Evolutionary conservation across 2,329 filamentous ascomycete species (phyloP).

Genomic region (Botrytis porri): DNA sequence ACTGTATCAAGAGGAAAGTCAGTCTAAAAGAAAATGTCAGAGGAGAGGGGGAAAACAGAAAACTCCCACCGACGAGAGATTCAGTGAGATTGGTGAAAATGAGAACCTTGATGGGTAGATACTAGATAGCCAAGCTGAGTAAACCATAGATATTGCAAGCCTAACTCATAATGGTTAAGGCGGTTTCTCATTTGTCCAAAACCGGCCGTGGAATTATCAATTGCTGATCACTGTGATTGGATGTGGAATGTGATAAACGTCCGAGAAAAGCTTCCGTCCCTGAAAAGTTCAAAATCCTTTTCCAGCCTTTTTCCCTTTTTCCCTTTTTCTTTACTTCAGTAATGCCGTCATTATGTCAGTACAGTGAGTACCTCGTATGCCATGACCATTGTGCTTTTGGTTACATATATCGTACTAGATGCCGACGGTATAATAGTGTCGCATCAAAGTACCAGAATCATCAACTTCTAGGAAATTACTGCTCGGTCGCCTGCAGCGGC

Average conservation of each 20-base stretch:
- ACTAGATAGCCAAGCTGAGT: not conserved
- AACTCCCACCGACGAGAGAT: not conserved
- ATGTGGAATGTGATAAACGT: not conserved
- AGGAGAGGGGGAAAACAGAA: not conserved
- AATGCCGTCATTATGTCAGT: not conserved
- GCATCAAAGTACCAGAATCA: not conserved
- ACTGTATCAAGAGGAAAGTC: not conserved
- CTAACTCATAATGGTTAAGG: not conserved
- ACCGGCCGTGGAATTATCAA: not conserved
- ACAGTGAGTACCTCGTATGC: not conserved
- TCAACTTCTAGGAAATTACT: not conserved
- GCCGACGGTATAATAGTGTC: not conserved
- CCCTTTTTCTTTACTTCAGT: not conserved
- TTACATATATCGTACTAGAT: not conserved
- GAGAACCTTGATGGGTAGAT: conserved; percentile 15
- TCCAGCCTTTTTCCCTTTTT: not conserved
- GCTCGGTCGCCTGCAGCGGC: not conserved
- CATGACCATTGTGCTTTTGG: not conserved
- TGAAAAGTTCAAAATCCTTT: not conserved
- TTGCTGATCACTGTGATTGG: not conserved
- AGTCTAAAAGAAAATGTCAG: not conserved
- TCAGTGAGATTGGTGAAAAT: not conserved
- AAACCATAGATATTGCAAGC: not conserved
- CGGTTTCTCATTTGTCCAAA: not conserved
- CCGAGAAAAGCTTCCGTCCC: not conserved